These are phyloP conservation scores for Apiotrichum siamense DNA, from an alignment of 1,284 basidiomycete species.

Conservation along the genomic window DNA sequence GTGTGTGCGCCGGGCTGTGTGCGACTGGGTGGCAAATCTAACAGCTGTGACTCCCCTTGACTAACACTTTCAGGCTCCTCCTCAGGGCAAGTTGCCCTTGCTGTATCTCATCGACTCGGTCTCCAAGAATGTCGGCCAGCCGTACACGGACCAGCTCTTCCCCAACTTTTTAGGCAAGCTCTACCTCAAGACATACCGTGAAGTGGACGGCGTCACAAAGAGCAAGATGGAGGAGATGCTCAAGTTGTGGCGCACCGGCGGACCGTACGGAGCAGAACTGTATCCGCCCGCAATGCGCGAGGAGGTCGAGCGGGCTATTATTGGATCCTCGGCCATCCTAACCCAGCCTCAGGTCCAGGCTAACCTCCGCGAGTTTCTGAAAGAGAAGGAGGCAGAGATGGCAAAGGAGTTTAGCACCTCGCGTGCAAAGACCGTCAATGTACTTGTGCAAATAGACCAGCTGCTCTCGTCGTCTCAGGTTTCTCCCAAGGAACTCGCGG, in stretches of 20 bases:
- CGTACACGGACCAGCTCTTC: conserved; percentile 76
- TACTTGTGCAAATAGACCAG: conserved; percentile 36
- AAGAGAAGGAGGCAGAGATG: conserved; percentile 36
- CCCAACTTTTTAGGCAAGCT: conserved; percentile 63
- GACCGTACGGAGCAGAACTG: conserved; percentile 68
- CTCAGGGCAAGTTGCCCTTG: conserved; percentile 82
- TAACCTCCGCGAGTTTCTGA: conserved; percentile 22
- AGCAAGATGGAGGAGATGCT: conserved; percentile 96
- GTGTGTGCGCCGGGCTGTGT: not conserved
- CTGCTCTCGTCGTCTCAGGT: conserved; percentile 33
- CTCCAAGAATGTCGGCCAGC: conserved; percentile 85
- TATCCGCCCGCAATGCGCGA: conserved; percentile 47
- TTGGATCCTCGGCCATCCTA: conserved; percentile 24
- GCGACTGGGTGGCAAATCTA: not conserved
- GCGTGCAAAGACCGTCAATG: conserved; percentile 30
- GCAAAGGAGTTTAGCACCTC: conserved; percentile 21
- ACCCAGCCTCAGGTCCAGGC: conserved; percentile 19
- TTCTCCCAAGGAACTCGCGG: conserved; percentile 31
- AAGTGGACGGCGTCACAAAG: conserved; percentile 73
- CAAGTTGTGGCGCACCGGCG: conserved; percentile 80
- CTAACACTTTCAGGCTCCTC: conserved; percentile 62
- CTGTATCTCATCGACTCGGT: conserved; percentile 96
- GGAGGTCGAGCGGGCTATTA: conserved; percentile 36
- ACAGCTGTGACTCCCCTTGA: not conserved
- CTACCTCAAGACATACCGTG: conserved; percentile 75